Percentiles rank a stretch among this genome's conserved stretches.
Evolutionary conservation across 148 eudicot species (phyloP).

Genomic region (Dianthus caryophyllus): DNA sequence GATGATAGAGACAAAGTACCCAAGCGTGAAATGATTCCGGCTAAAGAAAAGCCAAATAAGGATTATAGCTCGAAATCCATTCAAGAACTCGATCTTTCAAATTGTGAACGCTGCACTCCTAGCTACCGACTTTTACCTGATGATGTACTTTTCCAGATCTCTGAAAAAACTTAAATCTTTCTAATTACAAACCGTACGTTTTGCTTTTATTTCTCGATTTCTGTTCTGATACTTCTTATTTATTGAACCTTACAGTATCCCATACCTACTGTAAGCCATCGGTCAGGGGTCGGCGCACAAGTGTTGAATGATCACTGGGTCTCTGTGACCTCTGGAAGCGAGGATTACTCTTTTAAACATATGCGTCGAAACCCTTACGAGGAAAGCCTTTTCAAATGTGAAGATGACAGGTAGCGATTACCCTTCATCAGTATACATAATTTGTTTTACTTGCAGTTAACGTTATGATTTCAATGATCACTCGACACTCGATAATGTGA

Average conservation of each 20-base stretch:
- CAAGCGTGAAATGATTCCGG: slow-evolving; percentile 62
- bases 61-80: slow-evolving; percentile 54
- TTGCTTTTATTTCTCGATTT: not conserved
- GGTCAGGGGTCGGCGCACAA: slow-evolving; percentile 80
- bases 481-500: not conserved
- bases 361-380: slow-evolving; percentile 99
- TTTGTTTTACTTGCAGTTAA: not conserved
- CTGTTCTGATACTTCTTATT: slow-evolving; percentile 16
- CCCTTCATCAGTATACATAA: not conserved
- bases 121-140: slow-evolving; percentile 94
- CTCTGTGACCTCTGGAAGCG: slow-evolving; percentile 98
- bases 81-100: slow-evolving; percentile 93
- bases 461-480: not conserved
- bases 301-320: slow-evolving; percentile 95
- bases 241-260: slow-evolving; percentile 67
- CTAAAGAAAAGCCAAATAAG: slow-evolving; percentile 60
- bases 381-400: slow-evolving; percentile 97
- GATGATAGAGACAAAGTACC: slow-evolving; percentile 74
- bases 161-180: slow-evolving; percentile 12
- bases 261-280: slow-evolving; percentile 80
- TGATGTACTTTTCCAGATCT: slow-evolving; percentile 47
- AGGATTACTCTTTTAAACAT: slow-evolving; percentile 94
- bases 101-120: slow-evolving; percentile 86
- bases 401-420: slow-evolving; percentile 79
- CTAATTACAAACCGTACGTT: too few species aligned